phyloP scores from a whole-genome alignment of 2,329 filamentous ascomycete species.

The Aspergillus tubingensis region DNA sequence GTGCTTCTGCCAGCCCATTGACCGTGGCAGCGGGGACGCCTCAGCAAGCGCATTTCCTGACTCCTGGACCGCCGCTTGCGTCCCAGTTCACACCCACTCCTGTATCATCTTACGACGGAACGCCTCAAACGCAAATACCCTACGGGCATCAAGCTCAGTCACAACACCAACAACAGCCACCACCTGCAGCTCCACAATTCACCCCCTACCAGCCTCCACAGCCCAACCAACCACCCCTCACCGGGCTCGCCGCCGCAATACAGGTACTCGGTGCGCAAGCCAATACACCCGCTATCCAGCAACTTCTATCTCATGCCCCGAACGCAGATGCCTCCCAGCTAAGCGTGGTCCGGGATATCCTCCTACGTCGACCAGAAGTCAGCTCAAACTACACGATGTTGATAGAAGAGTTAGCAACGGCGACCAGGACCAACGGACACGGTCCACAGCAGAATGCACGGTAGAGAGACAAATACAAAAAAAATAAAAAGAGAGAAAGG shows the following conservation, averaged over 20 bases:
- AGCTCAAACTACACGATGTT: conserved; percentile 57
- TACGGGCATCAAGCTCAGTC: conserved; percentile 23
- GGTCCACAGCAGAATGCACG: conserved; percentile 23
- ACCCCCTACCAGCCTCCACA: conserved; percentile 25
- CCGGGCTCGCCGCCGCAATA: conserved; percentile 59
- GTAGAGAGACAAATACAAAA: conserved; percentile 4
- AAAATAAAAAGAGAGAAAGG: too few relatives aligned
- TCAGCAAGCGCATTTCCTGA: conserved; percentile 31
- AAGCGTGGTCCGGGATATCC: conserved; percentile 69
- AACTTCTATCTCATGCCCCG: conserved; percentile 68
- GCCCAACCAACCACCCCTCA: conserved; percentile 22
- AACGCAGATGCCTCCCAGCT: conserved; percentile 72
- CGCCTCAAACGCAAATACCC: conserved; percentile 18
- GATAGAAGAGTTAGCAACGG: conserved; percentile 44
- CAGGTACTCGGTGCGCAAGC: conserved; percentile 67
- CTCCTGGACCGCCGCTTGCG: conserved; percentile 19
- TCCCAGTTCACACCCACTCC: conserved; percentile 29
- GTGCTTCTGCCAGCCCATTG: conserved; percentile 36
- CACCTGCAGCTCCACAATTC: conserved; percentile 26
- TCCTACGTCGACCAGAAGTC: conserved; percentile 66
- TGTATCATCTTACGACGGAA: conserved; percentile 21
- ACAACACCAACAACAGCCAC: conserved; percentile 19
- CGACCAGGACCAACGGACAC: conserved; percentile 35
- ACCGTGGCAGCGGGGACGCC: conserved; percentile 32
- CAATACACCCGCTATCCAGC: conserved; percentile 65